Evolutionary conservation across 2,329 filamentous ascomycete species (phyloP).

Genomic region (Westerdykella sp.): DNA sequence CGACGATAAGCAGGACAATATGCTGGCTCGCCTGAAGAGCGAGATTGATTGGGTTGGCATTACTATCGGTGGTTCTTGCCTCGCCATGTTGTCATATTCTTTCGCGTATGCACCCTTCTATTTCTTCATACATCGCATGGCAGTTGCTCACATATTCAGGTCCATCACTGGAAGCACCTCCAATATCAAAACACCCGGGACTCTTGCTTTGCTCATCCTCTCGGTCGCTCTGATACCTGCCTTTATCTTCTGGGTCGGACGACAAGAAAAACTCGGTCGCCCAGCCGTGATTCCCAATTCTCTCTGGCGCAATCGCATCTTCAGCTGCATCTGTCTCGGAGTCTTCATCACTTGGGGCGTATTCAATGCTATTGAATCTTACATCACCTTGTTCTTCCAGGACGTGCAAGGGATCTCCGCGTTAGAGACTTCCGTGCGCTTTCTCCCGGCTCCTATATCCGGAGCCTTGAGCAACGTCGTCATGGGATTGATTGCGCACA

Average conservation of each 20-base stretch:
- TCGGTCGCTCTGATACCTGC: constrained; percentile 40
- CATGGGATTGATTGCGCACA: constrained; percentile 44
- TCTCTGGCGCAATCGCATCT: constrained; percentile 54
- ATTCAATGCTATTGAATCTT: constrained; percentile 34
- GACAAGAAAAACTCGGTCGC: constrained; percentile 41
- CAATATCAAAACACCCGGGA: constrained; percentile 40
- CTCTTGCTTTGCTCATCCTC: constrained; percentile 44
- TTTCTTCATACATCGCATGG: neutral
- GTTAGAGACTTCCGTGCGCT: constrained; percentile 36
- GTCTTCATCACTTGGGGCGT: constrained; percentile 37
- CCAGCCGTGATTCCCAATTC: constrained; percentile 58
- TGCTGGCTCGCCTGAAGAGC: constrained; percentile 27
- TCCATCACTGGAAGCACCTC: constrained; percentile 37
- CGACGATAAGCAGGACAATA: constrained; percentile 17
- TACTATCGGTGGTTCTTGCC: constrained; percentile 40
- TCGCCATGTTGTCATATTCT: constrained; percentile 49
- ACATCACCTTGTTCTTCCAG: constrained; percentile 43
- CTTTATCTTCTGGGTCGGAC: constrained; percentile 52
- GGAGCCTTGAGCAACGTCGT: constrained; percentile 40
- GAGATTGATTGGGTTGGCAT: constrained; percentile 53
- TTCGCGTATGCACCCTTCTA: constrained; percentile 38
- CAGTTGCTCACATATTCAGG: constrained; percentile 5
- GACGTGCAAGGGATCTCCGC: constrained; percentile 34
- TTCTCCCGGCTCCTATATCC: constrained; percentile 38
- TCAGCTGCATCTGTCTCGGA: constrained; percentile 50